Base-by-base conservation (phyloP, 352 stramenopile genomes). In the Achlya hypogyna region DNA sequence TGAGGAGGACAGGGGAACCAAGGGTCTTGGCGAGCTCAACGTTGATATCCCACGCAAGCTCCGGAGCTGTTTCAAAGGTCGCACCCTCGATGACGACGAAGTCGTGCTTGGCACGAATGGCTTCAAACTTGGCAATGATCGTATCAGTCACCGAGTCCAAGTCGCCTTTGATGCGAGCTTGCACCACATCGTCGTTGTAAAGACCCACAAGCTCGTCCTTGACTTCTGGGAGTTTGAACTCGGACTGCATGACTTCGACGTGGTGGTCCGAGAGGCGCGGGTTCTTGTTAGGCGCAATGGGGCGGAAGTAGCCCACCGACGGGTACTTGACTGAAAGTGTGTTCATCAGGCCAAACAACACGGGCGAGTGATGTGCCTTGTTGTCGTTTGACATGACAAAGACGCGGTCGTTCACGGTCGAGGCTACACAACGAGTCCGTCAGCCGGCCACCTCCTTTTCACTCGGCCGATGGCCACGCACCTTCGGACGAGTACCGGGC, bases 21-120 rank as follows among this genome's bases (percentile, higher is more conserved):
- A 92, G 71, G 25, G 81, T 76, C 51, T 86, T 88, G 60, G 83
- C 83, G 63, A 92, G 83, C 62, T 92, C 81, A 18, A 81, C 74
- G 63, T 92, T 88, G 59, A 92, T 79, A 54, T 88, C 86, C 83
- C 81, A 92, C 4, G 77, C 74, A 32, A 78, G 80, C 56, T 92
- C 81, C 72, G 85, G 75, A 62, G 84, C 72, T 28, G 79, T 78
- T 43, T 67, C 60, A 14, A 92, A 63, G 56, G 79, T 75, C 9
- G 81, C 82, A n/a, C 83, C 83, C 62, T 92, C 83, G 38, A 92
- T 85, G 69, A 92, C 83, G 76, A 92, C 86, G 59, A 92, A 92
- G 73, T 92, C 83, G 70, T 92, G 82, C 38, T 79, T 70, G 31
- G 78, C 51, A 23, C 78, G 76, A 58, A 71, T 72, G 9, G 74